These are phyloP conservation scores for Tieghemostelium lacteum DNA, from an alignment of 78 protist species.

Conservation along the genomic window DNA sequence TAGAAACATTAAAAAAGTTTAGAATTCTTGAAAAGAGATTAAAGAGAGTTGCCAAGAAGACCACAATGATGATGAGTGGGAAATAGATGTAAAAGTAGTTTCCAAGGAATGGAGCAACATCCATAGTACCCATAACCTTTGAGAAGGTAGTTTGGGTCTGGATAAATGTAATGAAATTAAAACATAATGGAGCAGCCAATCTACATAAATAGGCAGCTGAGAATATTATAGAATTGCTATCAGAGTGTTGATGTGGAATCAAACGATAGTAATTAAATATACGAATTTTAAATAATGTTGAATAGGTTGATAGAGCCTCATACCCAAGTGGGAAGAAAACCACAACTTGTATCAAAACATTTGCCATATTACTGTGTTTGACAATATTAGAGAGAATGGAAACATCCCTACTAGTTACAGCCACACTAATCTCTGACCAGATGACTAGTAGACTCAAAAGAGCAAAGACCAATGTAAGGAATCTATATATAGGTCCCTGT, in stretches of 20 bases:
- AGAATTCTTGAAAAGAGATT: conserved; percentile 64
- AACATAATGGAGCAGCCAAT: conserved; percentile 79
- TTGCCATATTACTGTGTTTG: conserved; percentile 30
- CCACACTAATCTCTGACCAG: conserved; percentile 65
- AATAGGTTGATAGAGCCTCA: conserved; percentile 39
- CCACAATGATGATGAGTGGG: conserved; percentile 77
- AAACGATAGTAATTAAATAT: conserved; percentile 75
- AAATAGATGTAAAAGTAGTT: conserved; percentile 66
- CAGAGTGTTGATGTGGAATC: conserved; percentile 73
- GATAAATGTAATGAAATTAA: conserved; percentile 57
- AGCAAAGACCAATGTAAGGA: conserved; percentile 12
- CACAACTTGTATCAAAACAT: conserved; percentile 24
- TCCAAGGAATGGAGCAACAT: conserved; percentile 69
- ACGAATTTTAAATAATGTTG: conserved; percentile 57
- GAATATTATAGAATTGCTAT: conserved; percentile 61
- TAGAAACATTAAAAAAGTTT: conserved; percentile 25
- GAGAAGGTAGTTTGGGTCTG: conserved; percentile 27
- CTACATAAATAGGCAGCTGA: conserved; percentile 79
- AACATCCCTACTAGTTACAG: conserved; percentile 7
- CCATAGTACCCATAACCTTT: conserved; percentile 48
- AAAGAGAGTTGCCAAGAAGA: conserved; percentile 49
- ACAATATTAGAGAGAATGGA: conserved; percentile 53
- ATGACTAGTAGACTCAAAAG: conserved; percentile 7
- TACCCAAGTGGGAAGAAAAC: conserved; percentile 70
- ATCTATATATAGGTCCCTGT: neutral